Evolutionary conservation across 2,329 filamentous ascomycete species (phyloP).

Genomic region (Colletotrichum viniferum): DNA sequence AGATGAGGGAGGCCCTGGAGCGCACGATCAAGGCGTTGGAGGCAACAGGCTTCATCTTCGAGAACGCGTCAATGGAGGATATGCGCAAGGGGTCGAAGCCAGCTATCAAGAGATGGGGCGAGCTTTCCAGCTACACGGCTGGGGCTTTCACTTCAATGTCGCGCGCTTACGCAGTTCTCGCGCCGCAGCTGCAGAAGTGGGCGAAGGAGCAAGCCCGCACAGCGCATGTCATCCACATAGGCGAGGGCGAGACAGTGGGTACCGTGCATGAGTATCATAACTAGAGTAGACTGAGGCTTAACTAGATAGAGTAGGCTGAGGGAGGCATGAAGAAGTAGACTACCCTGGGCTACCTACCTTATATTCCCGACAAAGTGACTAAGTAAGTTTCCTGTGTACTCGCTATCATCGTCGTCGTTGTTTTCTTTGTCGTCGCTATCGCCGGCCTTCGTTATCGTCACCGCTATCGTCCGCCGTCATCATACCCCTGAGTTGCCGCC

Average conservation of each 20-base stretch:
- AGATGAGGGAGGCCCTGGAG: slow-evolving; percentile 18
- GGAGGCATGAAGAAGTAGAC: too few species aligned
- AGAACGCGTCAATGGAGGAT: background rate
- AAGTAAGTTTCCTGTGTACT: too few species aligned
- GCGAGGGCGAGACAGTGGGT: slow-evolving; percentile 23
- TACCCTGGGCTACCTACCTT: too few species aligned
- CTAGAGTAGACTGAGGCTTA: background rate
- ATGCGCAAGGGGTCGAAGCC: slow-evolving; percentile 2
- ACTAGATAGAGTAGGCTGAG: too few species aligned
- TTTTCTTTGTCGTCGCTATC: too few species aligned
- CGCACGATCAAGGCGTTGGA: slow-evolving; percentile 27
- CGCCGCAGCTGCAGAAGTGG: slow-evolving; percentile 25
- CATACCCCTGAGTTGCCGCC: too few species aligned
- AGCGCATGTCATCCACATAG: slow-evolving; percentile 28
- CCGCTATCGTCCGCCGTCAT: background rate
- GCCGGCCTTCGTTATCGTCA: too few species aligned
- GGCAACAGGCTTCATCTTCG: slow-evolving; percentile 29
- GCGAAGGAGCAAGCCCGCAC: slow-evolving; percentile 24
- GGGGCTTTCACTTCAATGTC: slow-evolving; percentile 22
- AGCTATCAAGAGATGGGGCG: slow-evolving; percentile 28
- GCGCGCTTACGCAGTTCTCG: slow-evolving; percentile 22
- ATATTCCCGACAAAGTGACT: too few species aligned
- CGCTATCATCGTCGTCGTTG: too few species aligned
- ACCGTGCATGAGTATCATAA: background rate
- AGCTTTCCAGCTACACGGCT: background rate